Percentiles rank a stretch among this genome's conserved stretches.
Evolutionary conservation across 805 yeast species (phyloP).

Genomic region (Hanseniaspora meyeri): DNA sequence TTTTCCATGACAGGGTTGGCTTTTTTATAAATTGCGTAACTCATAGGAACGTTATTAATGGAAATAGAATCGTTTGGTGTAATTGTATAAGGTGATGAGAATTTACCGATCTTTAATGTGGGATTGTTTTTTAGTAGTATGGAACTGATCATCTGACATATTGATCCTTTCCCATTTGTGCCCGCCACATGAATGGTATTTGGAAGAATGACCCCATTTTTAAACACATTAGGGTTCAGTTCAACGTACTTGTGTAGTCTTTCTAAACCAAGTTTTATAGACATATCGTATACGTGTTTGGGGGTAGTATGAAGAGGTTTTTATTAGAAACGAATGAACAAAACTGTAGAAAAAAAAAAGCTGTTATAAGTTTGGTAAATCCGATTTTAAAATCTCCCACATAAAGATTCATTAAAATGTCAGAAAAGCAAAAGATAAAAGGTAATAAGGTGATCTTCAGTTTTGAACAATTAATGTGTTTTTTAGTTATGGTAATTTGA

Average conservation of each 20-base stretch:
- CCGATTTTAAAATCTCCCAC: too few relatives aligned
- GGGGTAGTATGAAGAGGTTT: not conserved
- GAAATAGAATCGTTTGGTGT: constrained; percentile 63
- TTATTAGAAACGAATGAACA: not conserved
- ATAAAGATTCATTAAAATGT: too few relatives aligned
- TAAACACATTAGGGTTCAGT: constrained; percentile 23
- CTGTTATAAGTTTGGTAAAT: too few relatives aligned
- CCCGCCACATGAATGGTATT: constrained; percentile 83
- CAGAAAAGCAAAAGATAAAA: too few relatives aligned
- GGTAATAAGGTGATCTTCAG: too few relatives aligned
- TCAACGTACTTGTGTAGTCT: constrained; percentile 37
- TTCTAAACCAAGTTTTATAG: constrained; percentile 47
- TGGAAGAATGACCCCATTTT: constrained; percentile 52
- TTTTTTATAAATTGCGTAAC: constrained; percentile 33
- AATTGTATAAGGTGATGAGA: constrained; percentile 79
- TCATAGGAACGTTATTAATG: constrained; percentile 48
- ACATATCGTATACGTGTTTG: constrained; percentile 24
- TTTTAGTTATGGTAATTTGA: too few relatives aligned
- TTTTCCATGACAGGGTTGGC: constrained; percentile 32
- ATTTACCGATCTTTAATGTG: constrained; percentile 46
- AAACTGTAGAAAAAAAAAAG: too few relatives aligned
- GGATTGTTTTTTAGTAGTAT: constrained; percentile 16
- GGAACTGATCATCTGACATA: constrained; percentile 58
- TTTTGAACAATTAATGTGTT: too few relatives aligned
- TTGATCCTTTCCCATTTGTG: constrained; percentile 93